These are phyloP conservation scores for Blepharisma japonicum DNA, from an alignment of 73 alveolate species.

Conservation along the genomic window DNA sequence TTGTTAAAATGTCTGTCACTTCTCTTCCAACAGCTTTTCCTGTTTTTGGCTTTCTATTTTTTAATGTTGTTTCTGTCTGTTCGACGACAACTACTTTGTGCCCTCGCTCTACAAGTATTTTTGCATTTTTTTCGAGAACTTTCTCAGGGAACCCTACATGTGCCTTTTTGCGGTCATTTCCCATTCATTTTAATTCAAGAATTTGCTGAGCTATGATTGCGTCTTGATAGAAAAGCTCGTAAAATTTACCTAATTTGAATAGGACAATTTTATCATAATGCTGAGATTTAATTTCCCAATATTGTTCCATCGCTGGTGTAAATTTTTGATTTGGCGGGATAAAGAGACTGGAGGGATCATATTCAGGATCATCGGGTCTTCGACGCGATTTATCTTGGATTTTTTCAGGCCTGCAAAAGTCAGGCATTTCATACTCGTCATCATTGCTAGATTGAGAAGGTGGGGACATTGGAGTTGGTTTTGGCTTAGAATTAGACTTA, in stretches of 20 bases:
- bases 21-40: constrained; percentile 56
- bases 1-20: constrained; percentile 57
- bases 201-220: constrained; percentile 64
- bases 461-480: too few relatives aligned
- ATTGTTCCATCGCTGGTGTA: constrained; percentile 73
- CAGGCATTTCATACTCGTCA: constrained; percentile 59
- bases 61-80: constrained; percentile 58
- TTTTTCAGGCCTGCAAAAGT: constrained; percentile 51
- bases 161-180: constrained; percentile 52
- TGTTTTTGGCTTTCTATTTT: constrained; percentile 45
- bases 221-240: constrained; percentile 72
- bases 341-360: constrained; percentile 73
- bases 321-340: constrained; percentile 58
- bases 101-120: constrained; percentile 58
- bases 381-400: constrained; percentile 56
- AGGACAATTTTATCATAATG: constrained; percentile 73
- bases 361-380: constrained; percentile 58
- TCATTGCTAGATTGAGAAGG: constrained; percentile 26
- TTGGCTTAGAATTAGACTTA: too few relatives aligned
- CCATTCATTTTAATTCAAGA: constrained; percentile 73
- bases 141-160: constrained; percentile 60
- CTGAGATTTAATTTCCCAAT: constrained; percentile 67
- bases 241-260: constrained; percentile 78
- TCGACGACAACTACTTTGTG: constrained; percentile 68
- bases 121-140: constrained; percentile 45